Conservation (phyloP, 768 basidiomycete species). For the Piloderma croceum region DNA sequence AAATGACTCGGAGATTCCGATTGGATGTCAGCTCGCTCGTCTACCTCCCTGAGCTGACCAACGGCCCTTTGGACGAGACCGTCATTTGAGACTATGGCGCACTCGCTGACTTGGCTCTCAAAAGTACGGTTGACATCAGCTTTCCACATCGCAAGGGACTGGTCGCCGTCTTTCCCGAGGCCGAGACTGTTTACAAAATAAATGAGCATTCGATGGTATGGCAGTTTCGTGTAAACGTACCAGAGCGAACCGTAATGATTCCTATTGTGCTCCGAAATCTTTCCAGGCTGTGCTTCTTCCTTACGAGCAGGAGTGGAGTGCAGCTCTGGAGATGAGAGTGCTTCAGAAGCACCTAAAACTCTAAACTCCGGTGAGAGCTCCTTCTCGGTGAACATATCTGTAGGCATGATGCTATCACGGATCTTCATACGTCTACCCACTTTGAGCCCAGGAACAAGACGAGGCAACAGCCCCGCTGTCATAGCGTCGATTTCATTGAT, state of each 20-base stretch:
- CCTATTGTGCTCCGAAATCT: constrained; percentile 50
- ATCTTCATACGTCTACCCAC: constrained; percentile 53
- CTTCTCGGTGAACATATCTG: no score
- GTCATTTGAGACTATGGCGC: constrained; percentile 45
- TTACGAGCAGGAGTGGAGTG: constrained; percentile 57
- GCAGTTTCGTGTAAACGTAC: constrained; percentile 29
- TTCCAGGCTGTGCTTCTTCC: constrained; percentile 29
- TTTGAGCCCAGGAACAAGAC: constrained; percentile 61
- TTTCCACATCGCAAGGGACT: constrained; percentile 46
- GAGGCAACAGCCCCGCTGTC: constrained; percentile 61
- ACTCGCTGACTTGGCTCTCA: constrained; percentile 36
- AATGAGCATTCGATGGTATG: constrained; percentile 7
- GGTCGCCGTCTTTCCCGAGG: constrained; percentile 54
- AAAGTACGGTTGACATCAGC: constrained; percentile 49
- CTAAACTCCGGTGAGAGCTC: constrained; percentile 22
- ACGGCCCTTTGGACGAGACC: constrained; percentile 32
- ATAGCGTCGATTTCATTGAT: constrained; percentile 67
- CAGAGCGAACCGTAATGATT: constrained; percentile 66
- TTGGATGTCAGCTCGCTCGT: constrained; percentile 34
- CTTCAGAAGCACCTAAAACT: constrained; percentile 25
- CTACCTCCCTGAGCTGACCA: constrained; percentile 31
- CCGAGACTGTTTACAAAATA: constrained; percentile 44
- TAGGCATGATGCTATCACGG: constrained; percentile 40
- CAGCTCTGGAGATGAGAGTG: constrained; percentile 51
- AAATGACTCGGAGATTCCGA: constrained; percentile 15